Conservation (phyloP, 305 asterid species). For the Euphrasia arctica region DNA sequence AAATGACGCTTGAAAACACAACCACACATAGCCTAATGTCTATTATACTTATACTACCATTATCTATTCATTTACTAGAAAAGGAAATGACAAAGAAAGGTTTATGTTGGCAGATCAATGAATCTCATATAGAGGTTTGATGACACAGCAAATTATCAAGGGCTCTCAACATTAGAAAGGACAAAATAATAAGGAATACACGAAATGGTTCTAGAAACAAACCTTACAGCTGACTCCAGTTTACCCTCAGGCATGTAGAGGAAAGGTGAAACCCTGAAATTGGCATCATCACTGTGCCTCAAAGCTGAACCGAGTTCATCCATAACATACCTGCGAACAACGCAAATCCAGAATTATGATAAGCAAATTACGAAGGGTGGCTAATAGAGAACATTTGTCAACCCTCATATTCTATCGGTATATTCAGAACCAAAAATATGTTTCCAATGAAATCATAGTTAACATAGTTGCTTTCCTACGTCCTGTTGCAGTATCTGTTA, state of each 20-base stretch:
- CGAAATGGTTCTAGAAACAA: conserved; percentile 34
- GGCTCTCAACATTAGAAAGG: conserved; percentile 17
- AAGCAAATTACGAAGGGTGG: neutral
- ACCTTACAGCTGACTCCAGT: conserved; percentile 95
- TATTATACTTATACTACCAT: neutral
- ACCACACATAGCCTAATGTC: neutral
- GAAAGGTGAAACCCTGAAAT: conserved; percentile 89
- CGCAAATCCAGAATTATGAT: neutral
- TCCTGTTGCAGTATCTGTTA: conserved; percentile 1
- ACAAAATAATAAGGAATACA: neutral
- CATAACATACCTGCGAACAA: conserved; percentile 80
- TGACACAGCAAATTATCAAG: conserved; percentile 13
- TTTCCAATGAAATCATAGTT: neutral
- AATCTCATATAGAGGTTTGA: conserved; percentile 5
- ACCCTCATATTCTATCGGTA: neutral
- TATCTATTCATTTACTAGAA: neutral
- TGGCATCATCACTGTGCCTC: conserved; percentile 93
- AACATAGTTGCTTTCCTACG: neutral
- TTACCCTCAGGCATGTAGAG: conserved; percentile 95
- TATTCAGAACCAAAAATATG: neutral
- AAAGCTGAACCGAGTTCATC: conserved; percentile 98
- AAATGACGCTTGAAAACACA: neutral
- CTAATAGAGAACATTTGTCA: neutral
- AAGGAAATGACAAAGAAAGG: neutral
- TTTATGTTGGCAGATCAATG: conserved; percentile 1